Base-by-base conservation (phyloP, 441 rosid species). In the Gossypium aridum region DNA sequence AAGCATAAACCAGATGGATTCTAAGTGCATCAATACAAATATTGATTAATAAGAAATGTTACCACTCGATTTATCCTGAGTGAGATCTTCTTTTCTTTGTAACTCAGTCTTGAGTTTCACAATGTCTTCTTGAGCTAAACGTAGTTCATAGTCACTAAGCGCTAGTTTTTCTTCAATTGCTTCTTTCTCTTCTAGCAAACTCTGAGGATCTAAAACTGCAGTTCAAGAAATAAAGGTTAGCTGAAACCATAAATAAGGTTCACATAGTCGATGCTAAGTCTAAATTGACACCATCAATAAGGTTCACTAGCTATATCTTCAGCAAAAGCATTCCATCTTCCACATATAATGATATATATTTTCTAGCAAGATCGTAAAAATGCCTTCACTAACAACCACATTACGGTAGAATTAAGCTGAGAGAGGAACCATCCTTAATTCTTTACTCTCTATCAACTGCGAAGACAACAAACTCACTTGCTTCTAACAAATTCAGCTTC, bases 191-290 rank as follows among this genome's bases (percentile, higher is more conserved):
- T 88, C 91, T 56, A 90, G 85, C 84, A 95, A 88, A 77, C 84
- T 89, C 83, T 95, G 99, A 53, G 99, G 98, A 71, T 95, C 99
- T 25, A 91, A 90, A 82, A 87, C 99, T 95, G 98, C 81, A 84
- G 83, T 70, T 74, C 54, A 67, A 71, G 59, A 60, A 79, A 64
- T 34, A 68, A 72, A 66, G 62, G 37, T 23, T 65, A 39, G 26
- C 57, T 55, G 55, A 76, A 65, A 66, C 61, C 59, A 81, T 76
- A 31, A 73, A 62, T 37, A 69, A 28, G 77, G 25, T 65, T 73
- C 51, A 25, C 16, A 26, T 23, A 16, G 47, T 26, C 43, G 19
- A 61, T 26, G 45, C 26, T 13, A 45, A 7, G n/a, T 66, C 63
- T 49, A 53, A 49, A 75, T 39, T 26, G 71, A 67, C 74, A 66